Evolutionary conservation across 1,139 yeast species (phyloP).

Genomic region (Pneumocystis carinii): DNA sequence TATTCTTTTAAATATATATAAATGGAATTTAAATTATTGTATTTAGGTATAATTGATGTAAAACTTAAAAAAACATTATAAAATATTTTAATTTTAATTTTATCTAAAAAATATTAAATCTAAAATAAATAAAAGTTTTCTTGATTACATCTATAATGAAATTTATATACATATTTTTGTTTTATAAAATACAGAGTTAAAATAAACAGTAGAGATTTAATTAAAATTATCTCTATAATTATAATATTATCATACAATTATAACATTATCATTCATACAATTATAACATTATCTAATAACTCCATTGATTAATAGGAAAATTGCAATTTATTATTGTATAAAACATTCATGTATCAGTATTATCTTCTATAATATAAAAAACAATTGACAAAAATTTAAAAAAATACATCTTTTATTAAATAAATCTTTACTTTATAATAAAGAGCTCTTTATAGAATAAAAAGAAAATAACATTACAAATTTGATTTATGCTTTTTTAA

Average conservation of each 20-base stretch:
- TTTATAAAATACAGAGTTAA: slow-evolving; percentile 4
- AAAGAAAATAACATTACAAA: slow-evolving; percentile 3
- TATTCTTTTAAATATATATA: too few relatives aligned
- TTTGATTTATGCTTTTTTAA: slow-evolving; percentile 1
- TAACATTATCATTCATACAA: slow-evolving; percentile 4
- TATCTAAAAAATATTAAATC: background rate
- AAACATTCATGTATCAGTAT: background rate
- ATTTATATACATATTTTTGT: slow-evolving; percentile 1
- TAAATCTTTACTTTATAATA: slow-evolving; percentile 2
- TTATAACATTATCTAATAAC: slow-evolving; percentile 2
- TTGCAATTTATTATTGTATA: background rate
- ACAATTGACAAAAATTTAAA: background rate
- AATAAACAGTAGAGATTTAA: slow-evolving; percentile 1
- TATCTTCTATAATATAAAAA: background rate
- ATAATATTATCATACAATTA: slow-evolving; percentile 2
- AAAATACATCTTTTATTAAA: background rate
- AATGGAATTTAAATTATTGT: too few relatives aligned
- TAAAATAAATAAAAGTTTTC: slow-evolving; percentile 1
- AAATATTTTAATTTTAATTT: too few relatives aligned
- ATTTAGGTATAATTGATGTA: too few relatives aligned
- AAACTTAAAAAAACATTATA: too few relatives aligned
- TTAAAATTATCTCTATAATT: slow-evolving; percentile 2
- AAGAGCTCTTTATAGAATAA: slow-evolving; percentile 6
- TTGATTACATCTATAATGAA: slow-evolving; percentile 1
- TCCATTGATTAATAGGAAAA: slow-evolving; percentile 2